phyloP scores from a whole-genome alignment of 176 grass and related monocot genomes.

The Paspalum notatum region DNA sequence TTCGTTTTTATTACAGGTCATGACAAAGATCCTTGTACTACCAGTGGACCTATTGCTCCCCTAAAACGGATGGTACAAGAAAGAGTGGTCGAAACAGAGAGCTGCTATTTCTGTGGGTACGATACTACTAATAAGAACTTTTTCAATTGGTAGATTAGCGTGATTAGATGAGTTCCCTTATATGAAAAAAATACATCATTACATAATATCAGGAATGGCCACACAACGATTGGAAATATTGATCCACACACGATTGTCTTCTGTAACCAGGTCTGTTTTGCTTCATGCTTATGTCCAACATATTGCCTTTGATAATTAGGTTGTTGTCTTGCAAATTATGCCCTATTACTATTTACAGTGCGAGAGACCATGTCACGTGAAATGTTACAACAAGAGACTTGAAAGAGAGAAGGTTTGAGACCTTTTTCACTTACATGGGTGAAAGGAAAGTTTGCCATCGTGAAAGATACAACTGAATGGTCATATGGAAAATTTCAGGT shows the following conservation, averaged over 20 bases:
- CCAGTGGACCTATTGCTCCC: slow-evolving; percentile 38
- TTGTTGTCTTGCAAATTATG: slow-evolving; percentile 40
- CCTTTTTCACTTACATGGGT: slow-evolving; percentile 37
- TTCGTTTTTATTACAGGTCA: slow-evolving; percentile 34
- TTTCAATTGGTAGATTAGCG: slow-evolving; percentile 20
- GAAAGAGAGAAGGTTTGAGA: slow-evolving; percentile 41
- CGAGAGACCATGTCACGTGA: slow-evolving; percentile 68
- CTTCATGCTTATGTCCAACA: slow-evolving; percentile 15
- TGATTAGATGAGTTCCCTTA: slow-evolving; percentile 33
- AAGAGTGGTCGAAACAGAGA: slow-evolving; percentile 46
- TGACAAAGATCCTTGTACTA: slow-evolving; percentile 31
- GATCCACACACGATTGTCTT: slow-evolving; percentile 55
- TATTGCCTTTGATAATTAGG: slow-evolving; percentile 22
- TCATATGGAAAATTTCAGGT: slow-evolving; percentile 48
- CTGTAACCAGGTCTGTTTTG: slow-evolving; percentile 73
- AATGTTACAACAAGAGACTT: slow-evolving; percentile 48
- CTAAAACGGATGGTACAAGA: slow-evolving; percentile 60
- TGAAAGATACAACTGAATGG: slow-evolving; percentile 30
- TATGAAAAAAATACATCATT: slow-evolving; percentile 35
- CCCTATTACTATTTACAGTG: slow-evolving; percentile 61
- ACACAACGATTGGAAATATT: slow-evolving; percentile 44
- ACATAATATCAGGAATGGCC: slow-evolving; percentile 49
- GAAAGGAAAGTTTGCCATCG: slow-evolving; percentile 13
- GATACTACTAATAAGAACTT: slow-evolving; percentile 35
- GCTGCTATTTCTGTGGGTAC: slow-evolving; percentile 71